Conservation (phyloP, 805 yeast species). For the Helenozyma rhizophorensis region DNA sequence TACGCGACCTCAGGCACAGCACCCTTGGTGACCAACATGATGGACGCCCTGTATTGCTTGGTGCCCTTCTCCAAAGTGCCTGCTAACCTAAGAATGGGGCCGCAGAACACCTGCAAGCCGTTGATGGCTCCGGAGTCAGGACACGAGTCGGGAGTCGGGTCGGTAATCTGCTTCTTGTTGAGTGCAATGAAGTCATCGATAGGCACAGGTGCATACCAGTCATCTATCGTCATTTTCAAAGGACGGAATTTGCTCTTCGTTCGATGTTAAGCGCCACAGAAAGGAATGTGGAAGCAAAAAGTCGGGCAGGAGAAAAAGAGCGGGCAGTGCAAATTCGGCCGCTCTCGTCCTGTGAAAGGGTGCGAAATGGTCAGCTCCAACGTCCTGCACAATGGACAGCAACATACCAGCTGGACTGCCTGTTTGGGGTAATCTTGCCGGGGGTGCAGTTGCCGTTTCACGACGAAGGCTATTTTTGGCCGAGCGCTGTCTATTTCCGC, state of each 20-base stretch:
- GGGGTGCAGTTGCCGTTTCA: no score
- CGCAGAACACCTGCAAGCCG: slow-evolving; percentile 55
- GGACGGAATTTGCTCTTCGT: not conserved
- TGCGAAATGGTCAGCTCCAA: slow-evolving; percentile 4
- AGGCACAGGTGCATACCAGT: slow-evolving; percentile 24
- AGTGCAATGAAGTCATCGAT: slow-evolving; percentile 25
- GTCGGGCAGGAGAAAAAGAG: no score
- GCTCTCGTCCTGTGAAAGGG: not conserved
- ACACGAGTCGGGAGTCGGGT: slow-evolving; percentile 23
- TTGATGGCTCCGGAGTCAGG: slow-evolving; percentile 26
- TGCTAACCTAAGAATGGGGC: slow-evolving; percentile 70
- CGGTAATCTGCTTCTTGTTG: slow-evolving; percentile 18
- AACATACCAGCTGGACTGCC: no score
- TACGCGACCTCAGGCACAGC: slow-evolving; percentile 28
- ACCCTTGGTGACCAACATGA: slow-evolving; percentile 60
- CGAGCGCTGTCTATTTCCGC: no score
- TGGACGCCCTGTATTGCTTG: slow-evolving; percentile 59
- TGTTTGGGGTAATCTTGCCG: no score
- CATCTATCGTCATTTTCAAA: slow-evolving; percentile 7
- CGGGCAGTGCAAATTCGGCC: no score
- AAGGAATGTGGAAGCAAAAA: no score
- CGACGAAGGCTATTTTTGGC: no score
- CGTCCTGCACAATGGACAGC: slow-evolving; percentile 2
- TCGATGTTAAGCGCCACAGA: no score
- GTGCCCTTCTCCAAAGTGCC: slow-evolving; percentile 53